phyloP scores from a whole-genome alignment of 164 flowering plant genomes.

The Taxillus chinensis region DNA sequence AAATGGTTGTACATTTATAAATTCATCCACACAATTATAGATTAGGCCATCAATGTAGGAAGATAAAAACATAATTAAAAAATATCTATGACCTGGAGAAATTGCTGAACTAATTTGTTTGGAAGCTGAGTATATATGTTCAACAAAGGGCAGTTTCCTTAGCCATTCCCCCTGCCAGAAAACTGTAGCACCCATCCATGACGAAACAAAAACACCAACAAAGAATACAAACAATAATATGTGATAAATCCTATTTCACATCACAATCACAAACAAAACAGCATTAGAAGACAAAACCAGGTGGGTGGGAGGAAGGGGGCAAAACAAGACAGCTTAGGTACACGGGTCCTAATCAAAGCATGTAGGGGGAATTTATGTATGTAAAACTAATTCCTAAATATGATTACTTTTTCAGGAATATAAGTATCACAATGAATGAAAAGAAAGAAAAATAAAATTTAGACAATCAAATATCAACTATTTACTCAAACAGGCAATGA shows the following conservation, averaged over 20 bases:
- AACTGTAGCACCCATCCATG: constrained; percentile 80
- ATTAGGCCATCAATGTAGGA: neutral
- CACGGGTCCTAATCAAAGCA: too few species aligned
- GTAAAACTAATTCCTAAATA: too few species aligned
- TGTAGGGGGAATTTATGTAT: too few species aligned
- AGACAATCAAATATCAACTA: too few species aligned
- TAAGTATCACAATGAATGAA: too few species aligned
- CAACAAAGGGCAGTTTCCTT: constrained; percentile 73
- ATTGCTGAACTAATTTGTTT: constrained; percentile 86
- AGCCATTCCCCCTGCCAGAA: constrained; percentile 84
- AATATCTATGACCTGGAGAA: constrained; percentile 54
- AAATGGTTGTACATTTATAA: neutral
- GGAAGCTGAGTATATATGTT: constrained; percentile 75
- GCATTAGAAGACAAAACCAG: constrained; percentile 1
- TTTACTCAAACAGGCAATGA: too few species aligned
- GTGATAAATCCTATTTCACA: constrained; percentile 88
- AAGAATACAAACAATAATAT: constrained; percentile 59
- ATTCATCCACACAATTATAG: neutral
- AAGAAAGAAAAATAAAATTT: too few species aligned
- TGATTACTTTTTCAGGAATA: too few species aligned
- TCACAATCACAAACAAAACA: constrained; percentile 1
- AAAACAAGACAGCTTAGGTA: too few species aligned
- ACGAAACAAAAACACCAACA: constrained; percentile 77
- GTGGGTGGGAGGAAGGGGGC: neutral
- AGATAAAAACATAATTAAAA: neutral